Conservation (phyloP, 768 basidiomycete species). For the Amanita polypyramis region DNA sequence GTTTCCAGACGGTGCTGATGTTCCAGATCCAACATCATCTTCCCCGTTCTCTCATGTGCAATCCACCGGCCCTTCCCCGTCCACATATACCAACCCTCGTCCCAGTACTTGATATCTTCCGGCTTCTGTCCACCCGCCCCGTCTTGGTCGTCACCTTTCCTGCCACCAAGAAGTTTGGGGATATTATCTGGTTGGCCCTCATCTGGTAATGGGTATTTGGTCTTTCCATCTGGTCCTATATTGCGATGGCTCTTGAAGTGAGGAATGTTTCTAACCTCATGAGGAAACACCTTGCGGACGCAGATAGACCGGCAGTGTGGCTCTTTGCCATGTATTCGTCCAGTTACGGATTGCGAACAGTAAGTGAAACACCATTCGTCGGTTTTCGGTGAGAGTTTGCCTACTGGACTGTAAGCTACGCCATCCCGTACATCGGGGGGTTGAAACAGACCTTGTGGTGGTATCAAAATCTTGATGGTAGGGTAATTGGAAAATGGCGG, state of each 20-base stretch:
- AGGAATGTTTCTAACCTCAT: constrained; percentile 47
- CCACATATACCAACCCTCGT: constrained; percentile 73
- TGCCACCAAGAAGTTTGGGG: constrained; percentile 35
- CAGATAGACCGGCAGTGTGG: constrained; percentile 52
- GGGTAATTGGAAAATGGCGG: constrained; percentile 37
- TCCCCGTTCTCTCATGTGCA: constrained; percentile 42
- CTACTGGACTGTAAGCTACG: constrained; percentile 19
- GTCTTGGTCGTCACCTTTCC: constrained; percentile 22
- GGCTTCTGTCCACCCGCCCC: constrained; percentile 14
- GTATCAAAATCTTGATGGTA: constrained; percentile 42
- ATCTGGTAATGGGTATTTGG: constrained; percentile 50
- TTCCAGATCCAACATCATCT: constrained; percentile 49
- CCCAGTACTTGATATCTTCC: constrained; percentile 47
- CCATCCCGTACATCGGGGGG: no score
- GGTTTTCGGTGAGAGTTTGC: constrained; percentile 44
- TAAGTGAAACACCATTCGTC: constrained; percentile 61
- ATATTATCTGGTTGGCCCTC: constrained; percentile 50
- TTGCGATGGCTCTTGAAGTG: constrained; percentile 34
- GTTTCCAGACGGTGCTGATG: constrained; percentile 33
- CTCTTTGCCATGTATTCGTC: constrained; percentile 37
- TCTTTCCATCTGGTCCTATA: constrained; percentile 33
- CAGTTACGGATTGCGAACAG: constrained; percentile 46
- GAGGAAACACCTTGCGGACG: constrained; percentile 55
- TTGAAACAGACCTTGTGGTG: constrained; percentile 31
- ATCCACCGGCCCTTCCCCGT: constrained; percentile 41